These are phyloP conservation scores for Debaryomyces hansenii DNA, from an alignment of 805 yeast genomes.

Conservation along the genomic window DNA sequence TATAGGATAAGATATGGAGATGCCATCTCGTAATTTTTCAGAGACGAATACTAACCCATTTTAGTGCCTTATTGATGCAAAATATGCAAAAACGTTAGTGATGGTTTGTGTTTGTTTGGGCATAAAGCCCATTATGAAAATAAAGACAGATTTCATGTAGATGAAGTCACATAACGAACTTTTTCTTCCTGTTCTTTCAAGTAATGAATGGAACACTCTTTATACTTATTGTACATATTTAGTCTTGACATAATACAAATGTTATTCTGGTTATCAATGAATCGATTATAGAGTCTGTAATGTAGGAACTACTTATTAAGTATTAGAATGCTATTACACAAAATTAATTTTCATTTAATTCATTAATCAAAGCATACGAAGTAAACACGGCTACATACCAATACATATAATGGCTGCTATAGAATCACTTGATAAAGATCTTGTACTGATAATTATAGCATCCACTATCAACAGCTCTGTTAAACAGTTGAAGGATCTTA, in stretches of 20 bases:
- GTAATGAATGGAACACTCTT: neutral
- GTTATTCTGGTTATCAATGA: neutral
- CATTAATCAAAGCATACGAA: no score
- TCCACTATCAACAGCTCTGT: slow-evolving; percentile 13
- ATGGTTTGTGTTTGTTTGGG: neutral
- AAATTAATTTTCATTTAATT: neutral
- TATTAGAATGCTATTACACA: neutral
- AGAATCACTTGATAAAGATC: slow-evolving; percentile 4
- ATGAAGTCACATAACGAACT: slow-evolving; percentile 1
- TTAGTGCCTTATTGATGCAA: slow-evolving; percentile 66
- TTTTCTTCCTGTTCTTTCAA: neutral
- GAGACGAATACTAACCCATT: slow-evolving; percentile 23
- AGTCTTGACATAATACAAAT: neutral
- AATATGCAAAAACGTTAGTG: slow-evolving; percentile 44
- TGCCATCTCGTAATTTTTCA: no score
- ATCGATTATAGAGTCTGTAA: neutral
- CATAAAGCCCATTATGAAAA: neutral
- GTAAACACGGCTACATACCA: no score
- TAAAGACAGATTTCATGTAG: neutral
- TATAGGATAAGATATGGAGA: neutral
- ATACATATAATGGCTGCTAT: neutral
- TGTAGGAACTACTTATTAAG: no score
- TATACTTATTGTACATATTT: slow-evolving; percentile 7
- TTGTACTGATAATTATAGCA: slow-evolving; percentile 13
- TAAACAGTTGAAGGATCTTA: slow-evolving; percentile 1